Percentiles rank a stretch among this genome's conserved stretches.
These are phyloP conservation scores for Pseudodiploospora longispora DNA, from an alignment of 2,329 filamentous ascomycete genomes.

Conservation along the genomic window DNA sequence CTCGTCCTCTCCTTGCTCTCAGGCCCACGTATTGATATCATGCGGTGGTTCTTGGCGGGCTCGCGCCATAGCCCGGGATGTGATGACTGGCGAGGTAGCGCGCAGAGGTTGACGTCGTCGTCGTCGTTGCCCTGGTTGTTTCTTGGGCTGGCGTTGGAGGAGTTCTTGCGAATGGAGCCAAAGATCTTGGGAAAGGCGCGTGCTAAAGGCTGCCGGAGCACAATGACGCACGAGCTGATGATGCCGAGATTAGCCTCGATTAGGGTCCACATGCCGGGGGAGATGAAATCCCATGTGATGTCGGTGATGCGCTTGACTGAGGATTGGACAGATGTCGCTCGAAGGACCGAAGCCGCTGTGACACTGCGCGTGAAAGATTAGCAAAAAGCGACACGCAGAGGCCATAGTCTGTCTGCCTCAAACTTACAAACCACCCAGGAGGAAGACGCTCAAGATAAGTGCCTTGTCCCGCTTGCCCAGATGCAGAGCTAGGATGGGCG, in stretches of 20 bases:
- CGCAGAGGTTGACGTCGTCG: background rate
- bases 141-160: conserved; percentile 2
- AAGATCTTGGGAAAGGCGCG: conserved; percentile 11
- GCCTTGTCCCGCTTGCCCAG: conserved; percentile 24
- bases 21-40: conserved; percentile 1
- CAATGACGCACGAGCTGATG: conserved; percentile 28
- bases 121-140: background rate
- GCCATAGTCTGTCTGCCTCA: background rate
- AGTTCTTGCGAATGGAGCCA: conserved; percentile 9
- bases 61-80: conserved; percentile 4
- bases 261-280: conserved; percentile 24
- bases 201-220: conserved; percentile 13
- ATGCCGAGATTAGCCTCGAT: conserved; percentile 30
- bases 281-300: conserved; percentile 18
- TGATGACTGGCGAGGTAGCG: background rate
- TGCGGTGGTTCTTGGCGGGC: background rate
- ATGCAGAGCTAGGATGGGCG: conserved; percentile 24
- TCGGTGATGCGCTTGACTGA: conserved; percentile 24
- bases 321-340: conserved; percentile 26
- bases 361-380: conserved; percentile 11
- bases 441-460: conserved; percentile 27
- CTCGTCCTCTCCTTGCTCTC: background rate
- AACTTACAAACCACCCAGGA: conserved; percentile 28
- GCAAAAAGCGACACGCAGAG: background rate
- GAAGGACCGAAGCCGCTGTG: conserved; percentile 28